Base-by-base conservation (phyloP, 73 alveolate species). In the Strombidium stylifer region DNA sequence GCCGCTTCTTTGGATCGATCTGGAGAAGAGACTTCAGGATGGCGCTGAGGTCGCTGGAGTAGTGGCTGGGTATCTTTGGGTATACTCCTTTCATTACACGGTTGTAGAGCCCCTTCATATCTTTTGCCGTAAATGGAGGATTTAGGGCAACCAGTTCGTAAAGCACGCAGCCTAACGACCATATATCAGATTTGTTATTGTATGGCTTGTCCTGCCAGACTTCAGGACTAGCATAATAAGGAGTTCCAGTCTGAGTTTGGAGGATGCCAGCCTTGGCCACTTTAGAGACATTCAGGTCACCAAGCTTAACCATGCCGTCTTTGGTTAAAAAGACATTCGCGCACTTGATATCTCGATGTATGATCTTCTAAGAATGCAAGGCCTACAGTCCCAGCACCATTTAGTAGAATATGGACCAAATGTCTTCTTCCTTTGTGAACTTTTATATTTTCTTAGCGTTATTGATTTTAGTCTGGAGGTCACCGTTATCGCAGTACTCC, bases 401-500 rank as follows among this genome's bases (percentile, higher is more conserved):
- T 73, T 91, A 74, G 39, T 77, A 73, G 3, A 85, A 55, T 69
- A 86, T 79, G 45, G 77, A 69, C 98, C 98, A 91, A 19, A 84
- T 78, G 45, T 88, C 91, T 52, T 86, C 88, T 65, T 91, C 98
- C 42, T 67, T 44, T 25, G 86, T 77, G 10, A 67, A 21, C 36
- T 74, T 26, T 25, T 79, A 84, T 25, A 50, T 73, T 49, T 81
- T 90, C 73, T 77, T 54, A 45, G 73, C 75, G 27, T 74, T 58
- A 39, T 61, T 75, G 16, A 90, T 88, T 41, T 74, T 79, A 18
- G 81, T 65, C 30, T 69, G 81, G 34, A 90, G 41, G 56, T 90
- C 97, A 0, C 97, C 97, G 32, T 87, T 93, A 62, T 90, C 97
- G 0, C 95, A 95, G 34, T 48, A 90, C 57, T 90, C 97, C 97